A percentile compares a stretch with the other conserved stretches of the same genome.
These are phyloP conservation scores for Mortierella sp. DNA, from an alignment of 371 early-diverging fungal genomes.

Conservation along the genomic window DNA sequence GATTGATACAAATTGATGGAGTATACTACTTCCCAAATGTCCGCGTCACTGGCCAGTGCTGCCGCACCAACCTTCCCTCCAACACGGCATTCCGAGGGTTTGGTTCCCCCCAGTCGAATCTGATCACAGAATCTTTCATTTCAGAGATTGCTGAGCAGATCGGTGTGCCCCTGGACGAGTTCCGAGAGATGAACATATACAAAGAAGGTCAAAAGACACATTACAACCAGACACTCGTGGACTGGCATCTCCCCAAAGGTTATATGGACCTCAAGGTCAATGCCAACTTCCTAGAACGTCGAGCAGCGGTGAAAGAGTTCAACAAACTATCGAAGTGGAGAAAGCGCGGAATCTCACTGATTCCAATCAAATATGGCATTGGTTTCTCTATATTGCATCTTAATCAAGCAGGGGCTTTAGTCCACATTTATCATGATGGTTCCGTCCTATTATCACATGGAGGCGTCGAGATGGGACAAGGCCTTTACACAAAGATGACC, in stretches of 20 bases:
- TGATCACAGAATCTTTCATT: constrained; percentile 78
- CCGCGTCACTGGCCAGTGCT: constrained; percentile 69
- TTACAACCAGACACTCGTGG: constrained; percentile 69
- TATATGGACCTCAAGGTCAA: constrained; percentile 68
- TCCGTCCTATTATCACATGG: constrained; percentile 81
- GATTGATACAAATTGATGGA: constrained; percentile 78
- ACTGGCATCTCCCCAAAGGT: constrained; percentile 76
- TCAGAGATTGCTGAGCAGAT: constrained; percentile 75
- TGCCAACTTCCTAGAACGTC: constrained; percentile 61
- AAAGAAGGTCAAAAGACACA: constrained; percentile 74
- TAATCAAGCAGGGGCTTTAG: constrained; percentile 85
- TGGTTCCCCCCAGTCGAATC: constrained; percentile 84
- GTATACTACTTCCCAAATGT: constrained; percentile 77
- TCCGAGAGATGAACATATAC: constrained; percentile 78
- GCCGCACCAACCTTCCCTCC: constrained; percentile 81
- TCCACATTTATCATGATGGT: constrained; percentile 87
- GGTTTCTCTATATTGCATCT: constrained; percentile 73
- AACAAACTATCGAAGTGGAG: constrained; percentile 72
- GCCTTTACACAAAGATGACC: constrained; percentile 84
- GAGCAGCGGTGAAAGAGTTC: constrained; percentile 66
- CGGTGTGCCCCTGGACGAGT: constrained; percentile 62
- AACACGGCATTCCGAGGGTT: constrained; percentile 87
- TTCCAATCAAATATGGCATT: constrained; percentile 82
- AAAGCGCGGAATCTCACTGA: constrained; percentile 77
- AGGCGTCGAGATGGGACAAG: constrained; percentile 91